Base-by-base conservation (phyloP, 1,284 basidiomycete genomes). In the Fistulina hepatica region DNA sequence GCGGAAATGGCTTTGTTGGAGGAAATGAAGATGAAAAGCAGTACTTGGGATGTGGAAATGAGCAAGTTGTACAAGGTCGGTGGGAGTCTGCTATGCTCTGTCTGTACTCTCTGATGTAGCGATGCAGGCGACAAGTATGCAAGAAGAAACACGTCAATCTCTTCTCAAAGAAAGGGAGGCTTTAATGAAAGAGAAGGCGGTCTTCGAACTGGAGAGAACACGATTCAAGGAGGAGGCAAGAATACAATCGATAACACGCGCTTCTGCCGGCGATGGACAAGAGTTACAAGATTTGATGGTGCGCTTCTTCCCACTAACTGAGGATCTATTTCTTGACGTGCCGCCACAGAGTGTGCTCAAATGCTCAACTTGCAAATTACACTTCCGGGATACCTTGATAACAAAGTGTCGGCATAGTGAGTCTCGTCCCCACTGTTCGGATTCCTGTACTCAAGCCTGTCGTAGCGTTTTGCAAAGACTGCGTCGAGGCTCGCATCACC, bases 321-420 rank as follows among this genome's bases (percentile, higher is more conserved):
- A 64, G 97, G 31, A 70, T 98, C 33, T 83, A 88, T 52, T 99
- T 95, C 60, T 91, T 89, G 17, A 90, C 86, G 8, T 99, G 94
- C 63, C n/a, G n/a, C n/a, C n/a, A n/a, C 57, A 94, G 91, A 73
- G 73, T 56, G 64, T 97, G 31, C 71, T 98, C 33, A 83, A 88
- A 52, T 99, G 95, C 60, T 91, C 89, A 16, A 90, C 86, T 7
- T 99, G 94, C 64, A 77, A 80, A 46, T 69, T 76, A 44, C 73
- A 81, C 43, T 83, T 94, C 61, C 83, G 93, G 37, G 76, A 81
- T 45, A 84, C 86, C 23, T 78, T 93, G 42, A 77, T 99, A 49
- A 84, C 79, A 19, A 93, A 93, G 57, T 99, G 94, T 66, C 80
- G 88, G 75, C 93, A 97, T 57, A 89, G 89, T 92, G 56, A 51